Percentiles rank a stretch among this genome's conserved stretches.
These are phyloP conservation scores for Suillus sp. DNA, from an alignment of 768 basidiomycete species.

Conservation along the genomic window DNA sequence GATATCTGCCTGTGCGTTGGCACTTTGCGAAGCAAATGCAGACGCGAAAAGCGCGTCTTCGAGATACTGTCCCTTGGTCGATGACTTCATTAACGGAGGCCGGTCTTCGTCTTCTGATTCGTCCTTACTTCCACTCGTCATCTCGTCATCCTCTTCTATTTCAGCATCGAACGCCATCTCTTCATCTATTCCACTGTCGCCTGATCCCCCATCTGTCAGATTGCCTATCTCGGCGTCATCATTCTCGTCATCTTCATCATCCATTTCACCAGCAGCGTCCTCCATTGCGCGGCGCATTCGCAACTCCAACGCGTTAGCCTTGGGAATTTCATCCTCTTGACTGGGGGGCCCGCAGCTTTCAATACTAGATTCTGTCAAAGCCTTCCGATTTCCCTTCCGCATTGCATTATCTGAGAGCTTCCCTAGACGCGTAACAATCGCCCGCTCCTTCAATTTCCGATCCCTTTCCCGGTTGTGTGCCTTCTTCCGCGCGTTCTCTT, in stretches of 20 bases:
- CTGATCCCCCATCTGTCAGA: constrained; percentile 19
- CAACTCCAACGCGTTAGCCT: constrained; percentile 17
- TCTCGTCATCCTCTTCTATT: constrained; percentile 18
- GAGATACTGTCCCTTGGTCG: constrained; percentile 53
- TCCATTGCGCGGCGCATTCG: constrained; percentile 33
- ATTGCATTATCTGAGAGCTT: constrained; percentile 20
- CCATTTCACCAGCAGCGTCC: constrained; percentile 29
- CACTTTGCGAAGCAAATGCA: constrained; percentile 47
- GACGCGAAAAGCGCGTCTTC: constrained; percentile 66
- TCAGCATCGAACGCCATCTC: constrained; percentile 12
- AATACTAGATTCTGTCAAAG: constrained; percentile 29
- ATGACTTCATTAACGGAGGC: constrained; percentile 10
- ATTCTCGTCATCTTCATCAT: constrained; percentile 24
- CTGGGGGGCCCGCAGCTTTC: constrained; percentile 27
- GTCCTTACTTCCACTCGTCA: constrained; percentile 24
- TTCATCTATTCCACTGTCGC: constrained; percentile 21
- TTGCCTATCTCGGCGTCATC: constrained; percentile 20
- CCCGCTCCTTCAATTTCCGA: constrained; percentile 49
- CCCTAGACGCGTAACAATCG: constrained; percentile 28
- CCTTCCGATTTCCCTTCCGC: constrained; percentile 18
- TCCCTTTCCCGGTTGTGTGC: constrained; percentile 51
- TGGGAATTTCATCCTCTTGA: constrained; percentile 20
- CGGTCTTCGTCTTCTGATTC: constrained; percentile 14
- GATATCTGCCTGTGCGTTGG: constrained; percentile 22
- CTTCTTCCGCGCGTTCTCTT: constrained; percentile 44